Base-by-base conservation (phyloP, 2,329 filamentous ascomycete species). In the Cladophialophora chaetospira region DNA sequence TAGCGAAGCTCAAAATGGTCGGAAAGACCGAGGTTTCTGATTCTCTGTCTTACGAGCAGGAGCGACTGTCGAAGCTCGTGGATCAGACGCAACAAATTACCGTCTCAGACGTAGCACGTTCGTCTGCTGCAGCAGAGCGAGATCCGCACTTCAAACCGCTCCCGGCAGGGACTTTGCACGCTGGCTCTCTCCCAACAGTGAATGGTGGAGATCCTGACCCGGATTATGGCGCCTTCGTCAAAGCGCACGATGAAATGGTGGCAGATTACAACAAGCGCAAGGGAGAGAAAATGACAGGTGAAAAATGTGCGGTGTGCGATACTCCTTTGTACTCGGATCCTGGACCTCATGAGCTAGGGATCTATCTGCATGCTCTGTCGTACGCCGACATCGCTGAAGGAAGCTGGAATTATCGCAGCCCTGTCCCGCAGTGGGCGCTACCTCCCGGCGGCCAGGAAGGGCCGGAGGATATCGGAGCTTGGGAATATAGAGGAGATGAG, bases 281-380 rank as follows among this genome's bases (percentile, higher is more conserved):
- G 67, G 93, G 92, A 1, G 94, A 99, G 78, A 92, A 90, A 71
- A 88, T 97, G 82, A 95, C 92, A 1, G 94, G 94, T 10, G 79
- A 91, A 67, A 75, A 84, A 13, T 99, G 94, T 71, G 80, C 87
- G 4, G 73, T 91, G 29, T 99, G 94, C 72, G 82, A 88, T 57
- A 96, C 94, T 17, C 88, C 90, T 19, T 78, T 99, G 40, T 99
- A 97, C 73, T 95, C 89, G 13, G 94, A 99, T 69, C 94, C 94
- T 0, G 92, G 92, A 1, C 75, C 80, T 38, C 92, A 97, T 67
- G 94, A 99, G 76, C 79, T 99, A 44, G 90, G 89, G 0, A 88
- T 99, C 36, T 99, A 93, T 82, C 79, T 99, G 60, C 94, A 99
- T 76, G 95, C 93, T 55, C 84, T 91, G 59, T 85, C 89, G 43